A percentile compares a stretch with the other conserved stretches of the same genome.
These are phyloP conservation scores for Scheffersomyces lignosus DNA, from an alignment of 805 yeast genomes.

Conservation along the genomic window DNA sequence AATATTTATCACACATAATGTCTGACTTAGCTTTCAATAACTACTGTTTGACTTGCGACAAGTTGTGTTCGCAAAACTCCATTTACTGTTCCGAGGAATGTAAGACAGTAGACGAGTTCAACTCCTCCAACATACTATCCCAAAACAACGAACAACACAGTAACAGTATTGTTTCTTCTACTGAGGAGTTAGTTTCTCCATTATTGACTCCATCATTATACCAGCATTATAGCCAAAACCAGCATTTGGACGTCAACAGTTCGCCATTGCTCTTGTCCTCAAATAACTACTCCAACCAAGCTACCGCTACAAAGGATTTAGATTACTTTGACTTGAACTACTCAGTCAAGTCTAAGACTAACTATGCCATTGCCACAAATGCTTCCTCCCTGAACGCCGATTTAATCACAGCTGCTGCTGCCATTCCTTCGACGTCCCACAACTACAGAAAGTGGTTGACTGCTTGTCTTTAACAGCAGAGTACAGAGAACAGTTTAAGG, in stretches of 20 bases:
- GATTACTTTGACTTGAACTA: slow-evolving; percentile 36
- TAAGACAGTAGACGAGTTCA: slow-evolving; percentile 31
- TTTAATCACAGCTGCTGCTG: slow-evolving; percentile 5
- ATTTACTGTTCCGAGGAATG: slow-evolving; percentile 33
- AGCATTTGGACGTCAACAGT: slow-evolving; percentile 11
- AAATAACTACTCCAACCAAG: slow-evolving; percentile 6
- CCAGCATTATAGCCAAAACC: slow-evolving; percentile 16
- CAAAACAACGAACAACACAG: slow-evolving; percentile 9
- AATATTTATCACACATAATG: too few species aligned
- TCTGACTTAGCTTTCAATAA: slow-evolving; percentile 39
- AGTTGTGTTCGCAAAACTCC: slow-evolving; percentile 19
- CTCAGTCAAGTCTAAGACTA: slow-evolving; percentile 22
- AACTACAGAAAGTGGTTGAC: slow-evolving; percentile 43
- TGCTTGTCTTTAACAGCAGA: slow-evolving; percentile 19
- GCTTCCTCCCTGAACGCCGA: slow-evolving; percentile 8
- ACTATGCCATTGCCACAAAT: slow-evolving; percentile 12
- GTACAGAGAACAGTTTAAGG: too few species aligned
- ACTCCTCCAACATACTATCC: slow-evolving; percentile 15
- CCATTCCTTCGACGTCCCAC: slow-evolving; percentile 31
- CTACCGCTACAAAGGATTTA: slow-evolving; percentile 17
- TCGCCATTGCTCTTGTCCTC: slow-evolving; percentile 26
- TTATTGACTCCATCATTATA: slow-evolving; percentile 38
- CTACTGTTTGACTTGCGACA: slow-evolving; percentile 38
- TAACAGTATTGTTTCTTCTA: slow-evolving; percentile 1
- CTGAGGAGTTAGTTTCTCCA: slow-evolving; percentile 32